phyloP scores from a whole-genome alignment of 768 basidiomycete species.

The Kockovaella imperatae region DNA sequence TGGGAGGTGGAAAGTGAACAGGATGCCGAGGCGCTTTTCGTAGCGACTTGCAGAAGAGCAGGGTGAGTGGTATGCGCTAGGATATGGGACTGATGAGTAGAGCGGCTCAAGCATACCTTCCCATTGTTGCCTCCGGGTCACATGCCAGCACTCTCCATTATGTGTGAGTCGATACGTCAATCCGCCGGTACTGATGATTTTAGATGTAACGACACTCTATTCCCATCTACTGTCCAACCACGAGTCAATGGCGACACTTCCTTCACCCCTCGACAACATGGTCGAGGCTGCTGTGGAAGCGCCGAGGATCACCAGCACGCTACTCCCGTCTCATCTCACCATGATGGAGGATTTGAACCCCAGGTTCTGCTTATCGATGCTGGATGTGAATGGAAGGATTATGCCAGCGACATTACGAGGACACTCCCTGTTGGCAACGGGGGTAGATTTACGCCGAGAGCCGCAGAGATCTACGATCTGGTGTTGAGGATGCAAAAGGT shows the following conservation, averaged over 20 bases:
- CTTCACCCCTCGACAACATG: constrained; percentile 17
- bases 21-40: constrained; percentile 89
- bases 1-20: constrained; percentile 89
- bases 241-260: constrained; percentile 26
- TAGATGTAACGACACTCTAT: constrained; percentile 72
- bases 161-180: constrained; percentile 30
- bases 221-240: constrained; percentile 28
- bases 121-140: constrained; percentile 80
- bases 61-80: constrained; percentile 54
- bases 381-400: constrained; percentile 76
- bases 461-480: constrained; percentile 72
- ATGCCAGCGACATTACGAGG: constrained; percentile 58
- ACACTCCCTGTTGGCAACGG: constrained; percentile 68
- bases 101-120: constrained; percentile 79
- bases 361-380: constrained; percentile 83
- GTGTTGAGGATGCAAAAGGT: constrained; percentile 88
- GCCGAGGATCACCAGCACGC: constrained; percentile 25
- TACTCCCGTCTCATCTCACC: constrained; percentile 41
- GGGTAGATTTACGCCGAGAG: constrained; percentile 76
- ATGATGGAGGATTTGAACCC: constrained; percentile 50
- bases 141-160: constrained; percentile 88
- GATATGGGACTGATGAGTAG: constrained; percentile 47
- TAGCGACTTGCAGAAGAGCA: constrained; percentile 77
- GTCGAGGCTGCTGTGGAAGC: constrained; percentile 38
- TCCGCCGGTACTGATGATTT: neutral